These are phyloP conservation scores for Gillenia trifoliata DNA, from an alignment of 306 rosid species.

Conservation along the genomic window DNA sequence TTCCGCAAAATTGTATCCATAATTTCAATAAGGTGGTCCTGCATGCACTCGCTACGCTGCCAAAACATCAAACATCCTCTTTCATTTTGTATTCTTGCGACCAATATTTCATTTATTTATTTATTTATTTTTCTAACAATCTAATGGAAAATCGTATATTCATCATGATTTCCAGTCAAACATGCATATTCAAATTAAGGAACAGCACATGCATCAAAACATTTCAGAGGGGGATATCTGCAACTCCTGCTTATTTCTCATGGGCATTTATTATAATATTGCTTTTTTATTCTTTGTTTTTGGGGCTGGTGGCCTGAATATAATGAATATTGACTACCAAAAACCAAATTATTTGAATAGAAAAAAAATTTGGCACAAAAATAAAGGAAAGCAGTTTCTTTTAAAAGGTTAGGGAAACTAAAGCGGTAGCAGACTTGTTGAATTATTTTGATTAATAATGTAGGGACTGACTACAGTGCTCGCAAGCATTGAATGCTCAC, in stretches of 20 bases:
- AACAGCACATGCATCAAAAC: neutral
- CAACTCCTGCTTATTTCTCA: neutral
- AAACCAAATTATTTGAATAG: neutral
- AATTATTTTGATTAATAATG: neutral
- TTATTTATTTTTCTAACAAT: neutral
- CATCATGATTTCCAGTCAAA: neutral
- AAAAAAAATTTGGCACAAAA: conserved; percentile 5
- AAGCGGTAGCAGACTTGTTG: neutral
- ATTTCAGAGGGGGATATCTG: neutral
- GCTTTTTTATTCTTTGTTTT: neutral
- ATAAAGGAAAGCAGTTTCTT: neutral
- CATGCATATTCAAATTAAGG: neutral
- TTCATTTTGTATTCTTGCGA: neutral
- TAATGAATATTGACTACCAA: neutral
- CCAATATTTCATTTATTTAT: neutral
- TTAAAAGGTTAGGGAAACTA: neutral
- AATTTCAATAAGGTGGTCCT: conserved; percentile 26
- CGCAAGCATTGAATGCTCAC: no score
- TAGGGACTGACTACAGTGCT: no score
- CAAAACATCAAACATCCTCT: conserved; percentile 5
- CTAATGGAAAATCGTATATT: neutral
- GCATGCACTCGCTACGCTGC: neutral
- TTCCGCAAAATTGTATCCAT: conserved; percentile 25
- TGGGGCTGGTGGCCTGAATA: neutral
- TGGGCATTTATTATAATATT: neutral